phyloP scores from a whole-genome alignment of 257 asterid species.

The Salvia miltiorrhiza region DNA sequence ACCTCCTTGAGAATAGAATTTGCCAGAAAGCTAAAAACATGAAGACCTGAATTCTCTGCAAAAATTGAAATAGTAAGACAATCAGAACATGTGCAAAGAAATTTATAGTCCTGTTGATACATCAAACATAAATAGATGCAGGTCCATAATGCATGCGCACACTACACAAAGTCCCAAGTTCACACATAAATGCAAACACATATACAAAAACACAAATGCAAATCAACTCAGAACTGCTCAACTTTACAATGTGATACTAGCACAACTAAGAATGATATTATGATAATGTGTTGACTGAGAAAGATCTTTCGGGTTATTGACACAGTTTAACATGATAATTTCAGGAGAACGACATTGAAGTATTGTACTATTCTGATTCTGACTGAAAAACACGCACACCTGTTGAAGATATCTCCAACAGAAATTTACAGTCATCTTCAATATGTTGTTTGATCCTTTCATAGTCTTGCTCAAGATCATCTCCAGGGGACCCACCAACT shows the following conservation, averaged over 20 bases:
- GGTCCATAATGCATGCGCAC: slow-evolving; percentile 6
- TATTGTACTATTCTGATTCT: background rate
- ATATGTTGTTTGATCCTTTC: slow-evolving; percentile 57
- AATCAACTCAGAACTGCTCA: slow-evolving; percentile 3
- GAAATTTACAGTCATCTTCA: slow-evolving; percentile 77
- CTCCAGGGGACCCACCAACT: slow-evolving; percentile 52
- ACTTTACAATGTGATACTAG: background rate
- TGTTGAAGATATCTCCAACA: slow-evolving; percentile 78
- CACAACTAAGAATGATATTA: slow-evolving; percentile 10
- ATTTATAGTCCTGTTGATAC: background rate
- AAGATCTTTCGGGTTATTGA: slow-evolving; percentile 3
- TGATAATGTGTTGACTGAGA: slow-evolving; percentile 4
- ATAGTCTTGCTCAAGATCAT: slow-evolving; percentile 82
- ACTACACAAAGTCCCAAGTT: background rate
- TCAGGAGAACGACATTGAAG: slow-evolving; percentile 16
- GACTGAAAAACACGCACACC: slow-evolving; percentile 38
- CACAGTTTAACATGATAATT: slow-evolving; percentile 11
- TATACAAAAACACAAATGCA: background rate
- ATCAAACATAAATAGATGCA: slow-evolving; percentile 2
- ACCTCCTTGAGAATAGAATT: slow-evolving; percentile 94
- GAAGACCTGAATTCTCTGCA: slow-evolving; percentile 96
- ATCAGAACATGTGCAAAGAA: slow-evolving; percentile 21
- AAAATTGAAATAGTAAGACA: slow-evolving; percentile 9
- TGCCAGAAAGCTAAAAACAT: slow-evolving; percentile 89
- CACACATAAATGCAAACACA: background rate